Base-by-base conservation (phyloP, 169 alveolate genomes). In the Cryptosporidium felis region DNA sequence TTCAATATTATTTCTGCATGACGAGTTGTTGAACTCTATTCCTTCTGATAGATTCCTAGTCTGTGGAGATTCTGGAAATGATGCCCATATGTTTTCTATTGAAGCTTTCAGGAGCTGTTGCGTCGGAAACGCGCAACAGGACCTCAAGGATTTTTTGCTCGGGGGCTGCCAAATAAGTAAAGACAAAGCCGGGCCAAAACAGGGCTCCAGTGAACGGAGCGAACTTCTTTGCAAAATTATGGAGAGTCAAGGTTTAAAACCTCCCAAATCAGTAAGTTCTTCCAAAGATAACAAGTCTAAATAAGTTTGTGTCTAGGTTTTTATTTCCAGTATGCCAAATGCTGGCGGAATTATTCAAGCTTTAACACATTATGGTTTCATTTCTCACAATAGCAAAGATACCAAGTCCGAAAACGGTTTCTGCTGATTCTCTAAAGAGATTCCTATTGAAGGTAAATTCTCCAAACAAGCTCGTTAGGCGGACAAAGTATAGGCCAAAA, bases 21-120 rank as follows among this genome's bases (percentile, higher is more conserved):
- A 62, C 0, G 89, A 80, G 32, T 28, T 53, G 5, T 59, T 49
- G 32, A 63, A 49, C 1, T 21, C 41, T 18, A 74, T 74, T 18
- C 65, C 85, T 12, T 9, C 56, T 14, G 66, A 53, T 14, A 47
- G 67, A 62, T 66, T 81, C 38, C 34, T 88, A 42, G 90, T 88
- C 14, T 82, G 89, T 2, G 91, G 91, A 40, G 91, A 88, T 61
- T 66, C 89, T 16, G 91, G 91, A 34, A 88, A 88, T 62, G 91
- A 88, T 80, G 63, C 82, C 42, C 88, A 79, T 30, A 88, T 88
- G 91, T 88, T 88, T 34, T 21, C 67, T 21, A 41, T 67, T 32
- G 82, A 61, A 32, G 30, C 26, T 12, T 28, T 62, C 12, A 45
- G 38, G 26, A 88, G 81, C 62, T 53, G 90, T 59, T 88, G 91